Percentiles rank a stretch among this genome's conserved stretches.
Conservation (phyloP, 345 rosid species). For the Physaria fendleri region DNA sequence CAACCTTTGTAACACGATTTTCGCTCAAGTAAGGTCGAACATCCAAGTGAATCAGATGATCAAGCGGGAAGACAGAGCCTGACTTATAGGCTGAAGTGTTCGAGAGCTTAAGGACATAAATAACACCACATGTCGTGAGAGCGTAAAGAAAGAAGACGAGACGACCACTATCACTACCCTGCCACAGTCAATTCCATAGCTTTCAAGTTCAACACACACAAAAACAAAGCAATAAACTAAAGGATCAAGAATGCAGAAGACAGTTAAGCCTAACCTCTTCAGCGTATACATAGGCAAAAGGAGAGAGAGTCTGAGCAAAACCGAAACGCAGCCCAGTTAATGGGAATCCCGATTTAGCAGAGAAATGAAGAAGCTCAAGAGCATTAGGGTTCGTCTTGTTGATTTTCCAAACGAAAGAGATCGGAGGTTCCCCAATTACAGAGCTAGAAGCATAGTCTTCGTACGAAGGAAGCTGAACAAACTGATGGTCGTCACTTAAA, state of each 20-base stretch:
- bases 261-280: conserved; percentile 32
- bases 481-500: conserved; percentile 17
- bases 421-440: conserved; percentile 37
- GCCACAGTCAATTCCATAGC: conserved; percentile 19
- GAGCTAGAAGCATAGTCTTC: conserved; percentile 54
- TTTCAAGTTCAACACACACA: background rate
- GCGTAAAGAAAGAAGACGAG: conserved; percentile 46
- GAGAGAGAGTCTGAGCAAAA: conserved; percentile 55
- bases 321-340: conserved; percentile 51
- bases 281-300: conserved; percentile 55
- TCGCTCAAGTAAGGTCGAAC: conserved; percentile 32
- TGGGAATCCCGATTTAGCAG: conserved; percentile 42
- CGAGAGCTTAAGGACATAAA: conserved; percentile 49
- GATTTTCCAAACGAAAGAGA: conserved; percentile 55
- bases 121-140: conserved; percentile 59
- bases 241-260: background rate
- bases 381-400: conserved; percentile 36
- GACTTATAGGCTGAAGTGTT: conserved; percentile 38
- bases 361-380: conserved; percentile 63
- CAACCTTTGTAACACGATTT: conserved; percentile 41
- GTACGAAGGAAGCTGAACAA: conserved; percentile 34
- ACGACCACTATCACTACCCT: conserved; percentile 31
- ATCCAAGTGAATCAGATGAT: conserved; percentile 44
- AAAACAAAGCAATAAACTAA: background rate
- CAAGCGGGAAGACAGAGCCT: conserved; percentile 39